Evolutionary conservation across 208 protist genomes (phyloP), one percentile per base, ranked within the genome.

Genomic region (Crithidia fasciculata): DNA sequence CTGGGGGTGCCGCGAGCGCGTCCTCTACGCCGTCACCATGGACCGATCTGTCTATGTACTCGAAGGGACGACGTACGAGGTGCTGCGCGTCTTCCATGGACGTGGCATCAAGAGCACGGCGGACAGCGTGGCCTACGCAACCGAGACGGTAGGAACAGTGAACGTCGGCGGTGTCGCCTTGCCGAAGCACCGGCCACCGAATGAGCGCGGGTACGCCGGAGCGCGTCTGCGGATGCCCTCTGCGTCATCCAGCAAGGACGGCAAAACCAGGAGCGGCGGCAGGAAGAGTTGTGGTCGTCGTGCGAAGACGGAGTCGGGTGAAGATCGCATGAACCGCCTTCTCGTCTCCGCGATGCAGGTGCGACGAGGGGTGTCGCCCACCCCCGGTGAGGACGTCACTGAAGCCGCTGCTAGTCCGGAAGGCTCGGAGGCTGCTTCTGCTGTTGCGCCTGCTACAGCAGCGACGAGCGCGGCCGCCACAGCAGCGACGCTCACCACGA

Each of bases 11-110:
- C 55, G 69, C 47, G 69, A 80, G 18, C 76, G 81, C 58, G 69
- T 86, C 43, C 70, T 93, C 52, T 91, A 80, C 60, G 86, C 92
- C 54, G 70, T 85, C 19, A 92, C 91, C 37, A 86, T 95, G 78
- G 80, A 93, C 57, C 84, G 88, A 39, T 76, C 78, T 64, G 64
- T 95, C 8, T 89, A 90, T 64, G 58, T 92, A 49, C 56, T 95
- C 40, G 87, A 93, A 52, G 83, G 82, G 3, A 85, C 82, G 67
- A 86, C 83, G 43, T 86, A 83, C 70, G 87, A 90, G 61, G 91
- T 95, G 49, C 76, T 85, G 52, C 86, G 84, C 6, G 63, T 89
- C 12, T 95, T 85, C 62, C 87, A 88, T 72, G 91, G 91, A 7
- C 82, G 91, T 39, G 71, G 87, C 18, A 76, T 93, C 37, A 73